phyloP scores from a whole-genome alignment of 2,329 filamentous ascomycete genomes.

The Zopfia rhizophila region DNA sequence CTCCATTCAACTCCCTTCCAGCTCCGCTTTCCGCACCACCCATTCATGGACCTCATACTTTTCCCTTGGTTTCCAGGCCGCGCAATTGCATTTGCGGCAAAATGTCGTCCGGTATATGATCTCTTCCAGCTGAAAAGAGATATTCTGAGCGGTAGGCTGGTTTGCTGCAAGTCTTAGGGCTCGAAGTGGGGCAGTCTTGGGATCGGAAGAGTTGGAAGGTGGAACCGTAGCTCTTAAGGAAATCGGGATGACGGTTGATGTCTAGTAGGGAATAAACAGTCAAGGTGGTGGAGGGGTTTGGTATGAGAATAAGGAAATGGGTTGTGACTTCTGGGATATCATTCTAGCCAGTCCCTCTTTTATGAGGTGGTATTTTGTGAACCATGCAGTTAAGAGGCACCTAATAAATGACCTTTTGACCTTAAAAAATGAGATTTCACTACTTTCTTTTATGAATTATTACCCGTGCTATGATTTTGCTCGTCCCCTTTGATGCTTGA shows the following conservation, averaged over 20 bases:
- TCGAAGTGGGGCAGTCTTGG: constrained; percentile 20
- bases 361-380: no score
- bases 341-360: no score
- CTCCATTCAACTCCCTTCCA: constrained; percentile 25
- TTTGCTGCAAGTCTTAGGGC: constrained; percentile 21
- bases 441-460: no score
- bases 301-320: no score
- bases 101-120: constrained; percentile 15
- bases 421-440: no score
- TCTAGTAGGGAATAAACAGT: constrained; percentile 25
- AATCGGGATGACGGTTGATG: constrained; percentile 27
- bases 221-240: constrained; percentile 22
- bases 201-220: constrained; percentile 27
- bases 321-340: no score
- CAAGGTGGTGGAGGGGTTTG: constrained; percentile 24
- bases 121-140: constrained; percentile 22
- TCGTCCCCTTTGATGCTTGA: no score
- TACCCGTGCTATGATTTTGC: no score
- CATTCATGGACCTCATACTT: constrained; percentile 24
- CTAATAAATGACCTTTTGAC: no score
- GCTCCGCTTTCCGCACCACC: constrained; percentile 18
- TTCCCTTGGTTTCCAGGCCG: constrained; percentile 28
- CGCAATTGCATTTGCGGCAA: constrained; percentile 12
- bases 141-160: constrained; percentile 21
- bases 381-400: no score